Evolutionary conservation across 75 land plant species (phyloP).

Genomic region (Chamaecyparis obtusa): DNA sequence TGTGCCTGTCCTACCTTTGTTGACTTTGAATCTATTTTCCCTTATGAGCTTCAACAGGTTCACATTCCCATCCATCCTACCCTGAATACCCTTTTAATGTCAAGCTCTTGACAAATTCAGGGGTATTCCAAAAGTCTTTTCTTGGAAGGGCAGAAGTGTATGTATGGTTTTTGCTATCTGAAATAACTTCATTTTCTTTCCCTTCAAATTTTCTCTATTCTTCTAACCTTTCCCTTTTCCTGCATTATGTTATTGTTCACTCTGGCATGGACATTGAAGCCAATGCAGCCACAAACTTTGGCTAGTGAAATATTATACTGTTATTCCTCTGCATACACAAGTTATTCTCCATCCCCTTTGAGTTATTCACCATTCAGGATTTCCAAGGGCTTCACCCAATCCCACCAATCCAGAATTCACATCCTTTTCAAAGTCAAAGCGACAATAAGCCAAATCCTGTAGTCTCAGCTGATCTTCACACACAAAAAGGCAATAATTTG

Average conservation of each 20-base stretch:
- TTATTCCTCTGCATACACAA: background rate
- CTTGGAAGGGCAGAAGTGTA: background rate
- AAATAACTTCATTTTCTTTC: background rate
- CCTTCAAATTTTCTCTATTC: background rate
- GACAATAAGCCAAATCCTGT: background rate
- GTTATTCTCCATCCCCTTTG: background rate
- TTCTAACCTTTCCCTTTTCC: too few species aligned
- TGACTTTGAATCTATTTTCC: background rate
- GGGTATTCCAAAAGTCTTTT: background rate
- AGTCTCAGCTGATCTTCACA: background rate
- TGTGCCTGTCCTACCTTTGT: background rate
- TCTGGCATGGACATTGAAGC: too few species aligned
- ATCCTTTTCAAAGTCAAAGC: background rate
- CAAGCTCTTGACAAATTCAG: too few species aligned
- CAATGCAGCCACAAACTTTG: background rate
- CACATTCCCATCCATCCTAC: too few species aligned
- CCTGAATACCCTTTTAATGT: too few species aligned
- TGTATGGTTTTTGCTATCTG: background rate
- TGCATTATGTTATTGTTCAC: background rate
- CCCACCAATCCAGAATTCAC: background rate
- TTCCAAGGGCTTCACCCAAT: background rate
- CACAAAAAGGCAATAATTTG: background rate
- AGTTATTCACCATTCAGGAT: background rate
- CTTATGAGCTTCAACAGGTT: too few species aligned
- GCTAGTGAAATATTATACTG: background rate